These are phyloP conservation scores for Aureobasidium sp. DNA, from an alignment of 2,329 filamentous ascomycete genomes.

Conservation along the genomic window DNA sequence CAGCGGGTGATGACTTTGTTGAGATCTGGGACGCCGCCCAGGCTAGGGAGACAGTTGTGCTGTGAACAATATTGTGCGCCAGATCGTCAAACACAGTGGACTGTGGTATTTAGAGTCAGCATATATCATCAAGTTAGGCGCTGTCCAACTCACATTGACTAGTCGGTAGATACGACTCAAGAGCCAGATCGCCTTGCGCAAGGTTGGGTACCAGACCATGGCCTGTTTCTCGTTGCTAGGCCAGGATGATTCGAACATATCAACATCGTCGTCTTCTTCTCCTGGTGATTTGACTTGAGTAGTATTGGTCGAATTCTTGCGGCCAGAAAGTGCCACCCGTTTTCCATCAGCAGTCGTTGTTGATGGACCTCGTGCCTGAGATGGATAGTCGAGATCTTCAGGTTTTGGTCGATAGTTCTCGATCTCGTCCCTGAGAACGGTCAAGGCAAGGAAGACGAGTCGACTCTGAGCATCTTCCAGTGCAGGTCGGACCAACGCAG, in stretches of 20 bases:
- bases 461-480: slow-evolving; percentile 60
- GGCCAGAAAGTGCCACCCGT: slow-evolving; percentile 43
- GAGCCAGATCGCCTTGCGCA: slow-evolving; percentile 59
- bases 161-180: slow-evolving; percentile 61
- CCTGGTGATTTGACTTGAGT: slow-evolving; percentile 41
- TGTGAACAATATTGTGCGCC: slow-evolving; percentile 75
- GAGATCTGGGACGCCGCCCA: slow-evolving; percentile 60
- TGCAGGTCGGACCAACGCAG: slow-evolving; percentile 51
- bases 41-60: slow-evolving; percentile 76
- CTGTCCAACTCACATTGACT: slow-evolving; percentile 47
- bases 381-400: slow-evolving; percentile 57
- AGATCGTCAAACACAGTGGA: slow-evolving; percentile 63
- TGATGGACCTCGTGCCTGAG: slow-evolving; percentile 22
- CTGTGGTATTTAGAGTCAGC: slow-evolving; percentile 27
- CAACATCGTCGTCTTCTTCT: slow-evolving; percentile 41
- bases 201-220: slow-evolving; percentile 57
- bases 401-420: slow-evolving; percentile 56
- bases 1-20: slow-evolving; percentile 53
- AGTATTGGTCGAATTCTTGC: slow-evolving; percentile 29
- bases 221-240: slow-evolving; percentile 32
- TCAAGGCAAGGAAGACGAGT: slow-evolving; percentile 56
- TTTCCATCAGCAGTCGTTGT: slow-evolving; percentile 21
- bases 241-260: slow-evolving; percentile 39
- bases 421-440: slow-evolving; percentile 56
- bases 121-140: slow-evolving; percentile 10